Conservation (phyloP, 495 filamentous ascomycete genomes). For the Aspergillus panamensis region DNA sequence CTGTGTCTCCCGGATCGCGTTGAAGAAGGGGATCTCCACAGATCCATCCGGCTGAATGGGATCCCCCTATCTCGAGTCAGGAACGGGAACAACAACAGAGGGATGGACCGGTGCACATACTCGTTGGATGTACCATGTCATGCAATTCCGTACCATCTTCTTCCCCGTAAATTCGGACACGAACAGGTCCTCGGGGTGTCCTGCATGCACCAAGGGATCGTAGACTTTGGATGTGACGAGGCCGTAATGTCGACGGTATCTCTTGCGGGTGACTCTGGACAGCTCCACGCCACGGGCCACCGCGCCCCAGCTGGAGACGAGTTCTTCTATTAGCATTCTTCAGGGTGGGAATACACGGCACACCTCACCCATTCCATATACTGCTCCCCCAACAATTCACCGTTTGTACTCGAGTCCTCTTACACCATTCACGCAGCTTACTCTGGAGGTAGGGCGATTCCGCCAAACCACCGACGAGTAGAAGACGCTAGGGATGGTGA, state of each 20-base stretch:
- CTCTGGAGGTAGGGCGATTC: not conserved
- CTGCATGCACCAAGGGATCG: not conserved
- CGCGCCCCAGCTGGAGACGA: not conserved
- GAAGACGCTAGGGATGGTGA: not conserved
- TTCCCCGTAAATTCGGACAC: not conserved
- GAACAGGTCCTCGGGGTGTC: not conserved
- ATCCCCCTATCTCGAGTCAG: not conserved
- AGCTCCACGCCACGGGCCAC: not conserved
- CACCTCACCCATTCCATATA: too few relatives aligned
- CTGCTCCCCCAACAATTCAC: too few relatives aligned
- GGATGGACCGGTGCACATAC: not conserved
- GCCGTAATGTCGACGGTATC: not conserved
- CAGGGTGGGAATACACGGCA: too few relatives aligned
- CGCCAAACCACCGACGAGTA: not conserved
- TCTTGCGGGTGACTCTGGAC: not conserved
- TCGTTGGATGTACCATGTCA: not conserved
- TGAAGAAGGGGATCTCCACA: not conserved
- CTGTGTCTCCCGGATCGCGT: not conserved
- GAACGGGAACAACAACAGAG: not conserved
- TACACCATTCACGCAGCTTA: not conserved
- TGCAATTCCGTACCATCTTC: not conserved
- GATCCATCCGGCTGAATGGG: not conserved
- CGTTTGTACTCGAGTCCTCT: not conserved
- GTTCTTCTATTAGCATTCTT: not conserved
- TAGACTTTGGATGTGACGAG: not conserved